These are phyloP conservation scores for Fomitopsis betulina DNA, from an alignment of 1,284 basidiomycete species.

Conservation along the genomic window DNA sequence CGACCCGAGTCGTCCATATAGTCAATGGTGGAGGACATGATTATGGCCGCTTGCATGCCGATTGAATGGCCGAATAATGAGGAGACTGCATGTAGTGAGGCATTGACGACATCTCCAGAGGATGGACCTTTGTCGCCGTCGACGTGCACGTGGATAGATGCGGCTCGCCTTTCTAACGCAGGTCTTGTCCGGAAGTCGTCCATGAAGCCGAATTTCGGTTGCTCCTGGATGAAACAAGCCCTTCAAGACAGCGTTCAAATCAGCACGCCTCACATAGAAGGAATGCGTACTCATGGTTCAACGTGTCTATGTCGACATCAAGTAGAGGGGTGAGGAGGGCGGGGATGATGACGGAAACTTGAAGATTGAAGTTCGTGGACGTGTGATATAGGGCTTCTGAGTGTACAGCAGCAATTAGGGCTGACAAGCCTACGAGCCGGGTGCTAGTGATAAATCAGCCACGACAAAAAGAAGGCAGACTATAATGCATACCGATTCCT, in stretches of 20 bases:
- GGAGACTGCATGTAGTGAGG: slow-evolving; percentile 70
- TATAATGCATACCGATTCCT: slow-evolving; percentile 50
- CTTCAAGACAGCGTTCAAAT: slow-evolving; percentile 31
- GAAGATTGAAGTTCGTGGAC: slow-evolving; percentile 68
- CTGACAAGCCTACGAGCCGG: slow-evolving; percentile 82
- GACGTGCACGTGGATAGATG: slow-evolving; percentile 83
- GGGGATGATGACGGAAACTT: slow-evolving; percentile 70
- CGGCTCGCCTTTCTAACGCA: slow-evolving; percentile 72
- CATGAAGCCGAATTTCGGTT: slow-evolving; percentile 71
- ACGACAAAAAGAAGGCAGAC: not conserved
- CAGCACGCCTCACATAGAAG: not conserved
- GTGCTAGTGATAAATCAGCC: slow-evolving; percentile 44
- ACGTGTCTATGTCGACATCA: slow-evolving; percentile 52
- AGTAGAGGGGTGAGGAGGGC: slow-evolving; percentile 73
- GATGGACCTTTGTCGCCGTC: slow-evolving; percentile 87
- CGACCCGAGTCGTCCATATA: slow-evolving; percentile 58
- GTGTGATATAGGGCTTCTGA: slow-evolving; percentile 85
- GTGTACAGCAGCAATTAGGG: slow-evolving; percentile 75
- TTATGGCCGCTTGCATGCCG: slow-evolving; percentile 67
- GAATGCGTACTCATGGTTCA: slow-evolving; percentile 70
- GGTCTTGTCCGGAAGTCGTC: slow-evolving; percentile 78
- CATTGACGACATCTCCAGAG: slow-evolving; percentile 67
- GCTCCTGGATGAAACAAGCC: slow-evolving; percentile 56
- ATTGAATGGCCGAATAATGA: slow-evolving; percentile 76
- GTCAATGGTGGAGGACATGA: slow-evolving; percentile 69